Percentiles rank a stretch among this genome's conserved stretches.
Evolutionary conservation across 257 asterid species (phyloP).

Genomic region (Coffea canephora): DNA sequence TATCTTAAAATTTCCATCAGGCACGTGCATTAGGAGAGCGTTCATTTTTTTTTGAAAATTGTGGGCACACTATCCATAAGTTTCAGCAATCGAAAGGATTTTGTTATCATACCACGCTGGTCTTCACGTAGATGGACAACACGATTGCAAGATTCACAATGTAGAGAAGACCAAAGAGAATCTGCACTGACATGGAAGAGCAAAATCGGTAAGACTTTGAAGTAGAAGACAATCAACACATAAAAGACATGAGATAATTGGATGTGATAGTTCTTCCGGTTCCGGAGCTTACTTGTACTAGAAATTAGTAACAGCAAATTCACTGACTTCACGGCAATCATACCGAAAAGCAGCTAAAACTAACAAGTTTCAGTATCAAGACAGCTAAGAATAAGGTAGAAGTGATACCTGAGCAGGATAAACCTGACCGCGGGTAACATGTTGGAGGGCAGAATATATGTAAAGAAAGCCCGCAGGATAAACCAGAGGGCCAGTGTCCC

Average conservation of each 20-base stretch:
- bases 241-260: neutral
- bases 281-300: neutral
- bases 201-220: neutral
- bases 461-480: constrained; percentile 98
- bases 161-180: constrained; percentile 79
- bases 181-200: constrained; percentile 49
- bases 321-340: neutral
- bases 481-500: constrained; percentile 95
- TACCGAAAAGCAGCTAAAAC: no score
- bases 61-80: neutral
- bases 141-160: constrained; percentile 76
- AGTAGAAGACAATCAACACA: neutral
- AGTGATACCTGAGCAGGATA: constrained; percentile 77
- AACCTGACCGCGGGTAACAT: constrained; percentile 76
- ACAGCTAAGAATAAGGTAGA: neutral
- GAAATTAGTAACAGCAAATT: neutral
- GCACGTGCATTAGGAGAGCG: neutral
- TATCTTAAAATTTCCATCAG: neutral
- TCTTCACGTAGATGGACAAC: constrained; percentile 71
- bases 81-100: neutral
- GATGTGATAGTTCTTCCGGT: neutral
- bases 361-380: neutral
- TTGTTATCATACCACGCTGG: constrained; percentile 63
- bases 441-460: constrained; percentile 73
- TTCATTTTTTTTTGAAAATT: no score